Evolutionary conservation across 1,284 basidiomycete genomes (phyloP), one percentile per base, ranked within the genome.

Genomic region (Tetrapyrgos nigripes): DNA sequence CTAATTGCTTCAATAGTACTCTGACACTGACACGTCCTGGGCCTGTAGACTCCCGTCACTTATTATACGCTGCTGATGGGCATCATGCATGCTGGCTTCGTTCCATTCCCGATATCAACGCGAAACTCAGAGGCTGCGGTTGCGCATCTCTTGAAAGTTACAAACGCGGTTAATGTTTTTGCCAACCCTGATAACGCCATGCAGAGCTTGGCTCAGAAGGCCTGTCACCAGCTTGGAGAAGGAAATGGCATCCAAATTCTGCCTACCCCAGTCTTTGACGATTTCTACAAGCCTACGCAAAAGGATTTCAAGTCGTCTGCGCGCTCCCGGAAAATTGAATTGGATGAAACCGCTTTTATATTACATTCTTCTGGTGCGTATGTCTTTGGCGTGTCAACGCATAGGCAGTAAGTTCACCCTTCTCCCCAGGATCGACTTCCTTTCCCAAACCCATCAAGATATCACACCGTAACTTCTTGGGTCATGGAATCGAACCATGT

Each of bases 31-130:
- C 21, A 13, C 3, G 28, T 29, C 31, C 26, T 46, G 19, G n/a
- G n/a, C n/a, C 33, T 14, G n/a, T 23, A 66, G 70, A 70, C 49
- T 51, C 65, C n/a, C 17, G 61, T 68, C 35, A 58, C 61, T 2
- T 68, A 60, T 37, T 56, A 62, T 24, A 60, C 66, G 11, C 24
- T 62, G 23, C 35, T n/a, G n/a, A n/a, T n/a, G n/a, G n/a, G n/a
- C n/a, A n/a, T n/a, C n/a, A n/a, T n/a, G n/a, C n/a, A n/a, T 67
- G 4, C 62, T 13, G 66, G 66, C 11, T 63, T 50, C 27, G 50
- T 51, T 6, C 58, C 62, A 2, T 71, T 73, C 59, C 63, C 66
- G 3, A 62, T 72, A 47, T 72, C 71, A 17, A 60, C 61, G 19
- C 61, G 64, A 17, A 66, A 66, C 43, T 64, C 63, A 10, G 50